Evolutionary conservation across 2,329 filamentous ascomycete species (phyloP), one percentile per base, ranked within the genome.

Genomic region (Phialocephala sp.): DNA sequence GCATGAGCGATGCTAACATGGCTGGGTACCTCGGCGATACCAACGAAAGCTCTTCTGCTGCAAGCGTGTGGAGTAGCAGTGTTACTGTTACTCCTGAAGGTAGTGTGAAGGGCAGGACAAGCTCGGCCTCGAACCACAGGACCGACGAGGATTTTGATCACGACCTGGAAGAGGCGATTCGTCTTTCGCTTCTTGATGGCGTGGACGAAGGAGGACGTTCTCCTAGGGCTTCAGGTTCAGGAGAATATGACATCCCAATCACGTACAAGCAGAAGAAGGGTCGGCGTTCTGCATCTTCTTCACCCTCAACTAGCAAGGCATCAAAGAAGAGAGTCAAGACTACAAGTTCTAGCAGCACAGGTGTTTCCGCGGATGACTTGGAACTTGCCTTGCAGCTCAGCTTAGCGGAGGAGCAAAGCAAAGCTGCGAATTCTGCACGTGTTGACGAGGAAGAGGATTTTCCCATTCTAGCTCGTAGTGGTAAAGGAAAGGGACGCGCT

Each of bases 91-190:
- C 85, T 2, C 84, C 87, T 1, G 86, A 87, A 67, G 81, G 82
- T 3, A 87, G 85, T 64, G 75, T 84, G 32, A 77, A 79, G 2
- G 83, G 80, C 14, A 79, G 18, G 2, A 52, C 60, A 1, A 65
- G 63, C 11, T 68, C 70, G 8, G 61, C 65, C 12, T 69, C 74
- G 2, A 69, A 69, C 8, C 67, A 72, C 14, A 72, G 77, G 14
- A 76, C 77, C 4, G 83, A 84, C 54, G 78, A 78, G 20, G 79
- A 82, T 37, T 83, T 83, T 57, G 84, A 87, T 27, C 87, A 85
- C 66, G 87, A 90, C 72, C 83, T 89, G 11, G 87, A 89, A 76
- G 82, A 86, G 61, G 88, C 87, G 0, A 86, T 90, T 45, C 84
- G 87, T 0, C 78, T 89, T 11, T 89, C 86, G 1, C 77, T 89